Conservation (phyloP, 192 early-diverging fungal genomes). For the Umbelopsis ramanniana region DNA sequence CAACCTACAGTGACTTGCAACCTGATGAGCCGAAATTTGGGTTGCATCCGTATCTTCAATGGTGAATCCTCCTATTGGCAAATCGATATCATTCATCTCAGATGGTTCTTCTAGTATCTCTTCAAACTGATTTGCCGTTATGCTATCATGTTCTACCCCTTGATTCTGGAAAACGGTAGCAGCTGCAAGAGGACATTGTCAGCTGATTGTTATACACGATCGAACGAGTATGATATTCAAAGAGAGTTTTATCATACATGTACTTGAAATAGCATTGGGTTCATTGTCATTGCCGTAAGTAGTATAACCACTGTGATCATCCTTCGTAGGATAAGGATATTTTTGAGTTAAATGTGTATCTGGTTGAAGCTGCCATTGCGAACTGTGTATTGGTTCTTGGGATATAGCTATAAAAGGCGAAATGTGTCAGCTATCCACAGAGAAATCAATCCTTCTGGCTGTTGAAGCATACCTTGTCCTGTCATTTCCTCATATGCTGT, state of each 20-base stretch:
- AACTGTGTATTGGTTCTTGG: constrained; percentile 15
- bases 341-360: constrained; percentile 6
- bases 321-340: constrained; percentile 1
- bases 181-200: too few relatives aligned
- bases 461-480: neutral
- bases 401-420: neutral
- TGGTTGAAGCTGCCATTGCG: constrained; percentile 9
- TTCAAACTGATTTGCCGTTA: neutral
- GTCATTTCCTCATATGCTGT: constrained; percentile 7
- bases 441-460: neutral
- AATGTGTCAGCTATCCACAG: neutral
- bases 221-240: too few relatives aligned
- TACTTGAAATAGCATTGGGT: too few relatives aligned
- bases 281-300: neutral
- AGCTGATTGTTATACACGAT: too few relatives aligned
- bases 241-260: too few relatives aligned
- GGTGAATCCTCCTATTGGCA: neutral
- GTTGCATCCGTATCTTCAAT: neutral
- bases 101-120: neutral
- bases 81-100: neutral
- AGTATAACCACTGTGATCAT: neutral
- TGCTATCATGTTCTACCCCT: too few relatives aligned
- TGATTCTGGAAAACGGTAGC: too few relatives aligned
- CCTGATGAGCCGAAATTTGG: neutral
- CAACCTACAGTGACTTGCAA: neutral